Conservation (phyloP, 1,139 yeast species). For the Pichia inconspicua region DNA sequence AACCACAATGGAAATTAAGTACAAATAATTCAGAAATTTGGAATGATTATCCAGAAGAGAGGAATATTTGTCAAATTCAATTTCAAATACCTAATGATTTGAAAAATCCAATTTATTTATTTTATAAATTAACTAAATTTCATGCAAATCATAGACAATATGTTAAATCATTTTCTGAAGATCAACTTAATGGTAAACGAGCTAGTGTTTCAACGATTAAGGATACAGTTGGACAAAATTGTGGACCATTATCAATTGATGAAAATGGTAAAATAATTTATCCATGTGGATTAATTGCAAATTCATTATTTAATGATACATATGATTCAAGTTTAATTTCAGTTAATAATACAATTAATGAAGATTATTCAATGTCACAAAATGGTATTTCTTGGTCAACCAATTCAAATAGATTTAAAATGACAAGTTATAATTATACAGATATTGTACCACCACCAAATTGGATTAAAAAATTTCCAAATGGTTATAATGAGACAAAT, state of each 20-base stretch:
- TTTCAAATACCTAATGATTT: constrained; percentile 71
- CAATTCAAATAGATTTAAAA: constrained; percentile 70
- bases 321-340: constrained; percentile 41
- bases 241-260: constrained; percentile 65
- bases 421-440: constrained; percentile 59
- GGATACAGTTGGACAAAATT: constrained; percentile 70
- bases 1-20: constrained; percentile 63
- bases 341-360: constrained; percentile 36
- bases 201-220: constrained; percentile 51
- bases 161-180: constrained; percentile 85
- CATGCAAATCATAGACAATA: constrained; percentile 91
- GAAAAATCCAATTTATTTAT: constrained; percentile 69
- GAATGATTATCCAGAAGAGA: constrained; percentile 47
- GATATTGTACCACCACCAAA: constrained; percentile 94
- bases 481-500: constrained; percentile 80
- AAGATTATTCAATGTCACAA: constrained; percentile 54
- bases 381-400: constrained; percentile 82
- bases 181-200: constrained; percentile 73
- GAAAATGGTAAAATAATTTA: constrained; percentile 54
- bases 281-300: constrained; percentile 96
- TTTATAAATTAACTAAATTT: constrained; percentile 75
- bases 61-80: constrained; percentile 64
- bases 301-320: constrained; percentile 87
- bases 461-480: constrained; percentile 78
- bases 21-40: constrained; percentile 34